A percentile compares a stretch with the other conserved stretches of the same genome.
These are phyloP conservation scores for Apiospora pterosperma DNA, from an alignment of 2,329 filamentous ascomycete genomes.

Conservation along the genomic window DNA sequence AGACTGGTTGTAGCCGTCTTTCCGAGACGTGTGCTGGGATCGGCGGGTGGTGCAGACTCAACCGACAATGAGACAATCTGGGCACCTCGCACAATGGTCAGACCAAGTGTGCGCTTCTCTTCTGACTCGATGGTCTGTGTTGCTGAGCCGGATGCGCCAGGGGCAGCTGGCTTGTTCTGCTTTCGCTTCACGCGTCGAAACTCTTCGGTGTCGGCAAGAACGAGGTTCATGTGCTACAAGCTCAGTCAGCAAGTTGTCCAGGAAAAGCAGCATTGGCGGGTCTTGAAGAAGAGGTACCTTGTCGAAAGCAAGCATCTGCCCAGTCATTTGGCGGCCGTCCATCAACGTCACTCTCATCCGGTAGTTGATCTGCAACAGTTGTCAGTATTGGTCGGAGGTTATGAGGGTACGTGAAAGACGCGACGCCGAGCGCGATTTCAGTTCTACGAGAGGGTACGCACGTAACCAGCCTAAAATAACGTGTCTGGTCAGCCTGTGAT, in stretches of 20 bases:
- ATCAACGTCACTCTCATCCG: conserved; percentile 96
- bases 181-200: conserved; percentile 89
- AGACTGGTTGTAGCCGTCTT: conserved; percentile 67
- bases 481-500: conserved; percentile 56
- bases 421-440: neutral
- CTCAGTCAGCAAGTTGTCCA: conserved; percentile 6
- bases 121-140: conserved; percentile 77
- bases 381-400: neutral
- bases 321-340: conserved; percentile 94
- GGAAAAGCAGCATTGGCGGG: neutral
- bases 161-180: conserved; percentile 67
- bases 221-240: conserved; percentile 92
- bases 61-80: conserved; percentile 94
- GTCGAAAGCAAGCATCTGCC: conserved; percentile 97
- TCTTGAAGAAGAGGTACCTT: conserved; percentile 57
- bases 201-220: conserved; percentile 97
- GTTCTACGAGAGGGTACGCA: conserved; percentile 44
- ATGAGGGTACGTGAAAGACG: neutral
- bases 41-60: conserved; percentile 91
- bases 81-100: conserved; percentile 91
- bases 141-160: conserved; percentile 57
- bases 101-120: conserved; percentile 94
- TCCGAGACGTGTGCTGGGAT: conserved; percentile 86
- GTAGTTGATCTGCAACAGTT: conserved; percentile 83
- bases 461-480: conserved; percentile 63